Evolutionary conservation across 371 early-diverging fungal genomes (phyloP).

Genomic region (Mucor plumbeus): DNA sequence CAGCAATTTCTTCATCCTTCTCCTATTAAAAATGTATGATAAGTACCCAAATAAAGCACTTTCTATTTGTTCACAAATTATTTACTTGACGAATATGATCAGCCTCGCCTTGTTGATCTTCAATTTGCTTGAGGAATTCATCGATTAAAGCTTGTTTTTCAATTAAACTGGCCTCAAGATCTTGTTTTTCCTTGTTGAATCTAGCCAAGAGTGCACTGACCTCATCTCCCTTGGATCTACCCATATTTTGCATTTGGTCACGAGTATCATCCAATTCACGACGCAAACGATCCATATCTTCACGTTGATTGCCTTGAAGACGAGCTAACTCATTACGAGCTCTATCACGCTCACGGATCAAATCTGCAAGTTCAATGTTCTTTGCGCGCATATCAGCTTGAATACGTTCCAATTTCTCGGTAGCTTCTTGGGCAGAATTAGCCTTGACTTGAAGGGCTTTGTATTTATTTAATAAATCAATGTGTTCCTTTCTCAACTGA

Average conservation of each 20-base stretch:
- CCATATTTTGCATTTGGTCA: constrained; percentile 77
- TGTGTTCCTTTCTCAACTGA: constrained; percentile 94
- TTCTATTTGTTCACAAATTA: not conserved
- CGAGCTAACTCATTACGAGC: constrained; percentile 77
- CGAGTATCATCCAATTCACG: constrained; percentile 80
- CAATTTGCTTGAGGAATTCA: constrained; percentile 69
- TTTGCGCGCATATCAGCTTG: constrained; percentile 81
- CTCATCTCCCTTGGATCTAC: constrained; percentile 80
- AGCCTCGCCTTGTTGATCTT: constrained; percentile 72
- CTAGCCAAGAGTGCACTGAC: constrained; percentile 75
- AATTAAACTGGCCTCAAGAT: constrained; percentile 70
- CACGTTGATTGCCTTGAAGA: constrained; percentile 67
- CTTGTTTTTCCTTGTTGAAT: constrained; percentile 83
- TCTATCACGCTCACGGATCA: constrained; percentile 84
- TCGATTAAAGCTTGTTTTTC: constrained; percentile 59
- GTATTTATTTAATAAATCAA: constrained; percentile 90
- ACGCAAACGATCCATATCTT: constrained; percentile 80
- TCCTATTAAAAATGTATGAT: constrained; percentile 27
- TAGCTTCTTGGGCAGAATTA: constrained; percentile 78
- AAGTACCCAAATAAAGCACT: not conserved
- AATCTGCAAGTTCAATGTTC: constrained; percentile 80
- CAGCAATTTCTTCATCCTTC: constrained; percentile 91
- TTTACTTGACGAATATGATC: constrained; percentile 63
- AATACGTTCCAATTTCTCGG: constrained; percentile 76
- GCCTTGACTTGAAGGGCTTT: constrained; percentile 83